These are phyloP conservation scores for Xylariales sp. DNA, from an alignment of 2,329 filamentous ascomycete genomes.

Conservation along the genomic window DNA sequence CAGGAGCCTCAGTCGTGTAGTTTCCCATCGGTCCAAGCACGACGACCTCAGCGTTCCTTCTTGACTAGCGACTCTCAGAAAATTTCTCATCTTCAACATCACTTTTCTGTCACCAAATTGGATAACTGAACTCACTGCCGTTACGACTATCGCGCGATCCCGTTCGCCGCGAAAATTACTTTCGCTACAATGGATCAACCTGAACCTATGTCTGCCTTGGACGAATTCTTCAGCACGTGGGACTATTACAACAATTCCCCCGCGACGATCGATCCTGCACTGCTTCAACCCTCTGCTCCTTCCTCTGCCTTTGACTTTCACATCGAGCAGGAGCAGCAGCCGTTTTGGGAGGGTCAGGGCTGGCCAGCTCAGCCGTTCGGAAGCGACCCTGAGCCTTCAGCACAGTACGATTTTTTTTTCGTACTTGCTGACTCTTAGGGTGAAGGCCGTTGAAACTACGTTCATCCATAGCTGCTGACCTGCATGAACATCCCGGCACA, in stretches of 20 bases:
- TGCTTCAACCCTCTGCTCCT: background rate
- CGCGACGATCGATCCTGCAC: constrained; percentile 9
- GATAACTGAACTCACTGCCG: background rate
- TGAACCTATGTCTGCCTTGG: background rate
- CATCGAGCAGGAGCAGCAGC: constrained; percentile 2
- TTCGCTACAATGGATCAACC: background rate
- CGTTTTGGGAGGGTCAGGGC: background rate
- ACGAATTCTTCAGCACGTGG: background rate
- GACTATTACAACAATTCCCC: background rate
- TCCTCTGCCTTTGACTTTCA: background rate
- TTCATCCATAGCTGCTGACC: no score
- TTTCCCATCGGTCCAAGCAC: background rate
- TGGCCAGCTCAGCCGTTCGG: background rate
- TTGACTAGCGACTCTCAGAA: background rate
- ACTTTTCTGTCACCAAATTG: background rate
- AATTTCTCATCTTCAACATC: background rate
- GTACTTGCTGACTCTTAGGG: constrained; percentile 28
- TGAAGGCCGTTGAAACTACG: no score
- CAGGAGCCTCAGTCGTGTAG: no score
- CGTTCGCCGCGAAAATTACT: background rate
- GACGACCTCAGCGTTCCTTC: background rate
- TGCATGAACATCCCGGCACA: background rate
- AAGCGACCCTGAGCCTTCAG: background rate
- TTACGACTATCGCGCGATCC: background rate
- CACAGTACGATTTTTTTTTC: constrained; percentile 38